These are phyloP conservation scores for Allantophomopsis lycopodina DNA, from an alignment of 2,329 filamentous ascomycete genomes.

Conservation along the genomic window DNA sequence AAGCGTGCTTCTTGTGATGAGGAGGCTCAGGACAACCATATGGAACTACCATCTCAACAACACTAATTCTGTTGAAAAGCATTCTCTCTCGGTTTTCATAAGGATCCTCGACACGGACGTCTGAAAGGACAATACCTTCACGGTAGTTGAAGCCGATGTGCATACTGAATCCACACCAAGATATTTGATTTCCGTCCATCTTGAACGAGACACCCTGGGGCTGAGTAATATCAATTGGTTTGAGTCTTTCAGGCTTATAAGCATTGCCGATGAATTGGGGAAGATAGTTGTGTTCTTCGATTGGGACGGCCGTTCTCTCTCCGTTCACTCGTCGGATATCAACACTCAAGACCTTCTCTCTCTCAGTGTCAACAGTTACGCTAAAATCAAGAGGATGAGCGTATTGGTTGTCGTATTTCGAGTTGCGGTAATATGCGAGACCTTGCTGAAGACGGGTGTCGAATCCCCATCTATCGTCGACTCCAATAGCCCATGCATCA, in stretches of 20 bases:
- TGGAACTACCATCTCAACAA: slow-evolving; percentile 46
- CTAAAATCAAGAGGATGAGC: slow-evolving; percentile 28
- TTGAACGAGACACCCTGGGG: slow-evolving; percentile 45
- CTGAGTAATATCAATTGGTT: slow-evolving; percentile 44
- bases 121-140: slow-evolving; percentile 41
- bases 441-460: slow-evolving; percentile 20
- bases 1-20: slow-evolving; percentile 50
- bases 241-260: slow-evolving; percentile 26
- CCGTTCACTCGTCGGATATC: slow-evolving; percentile 25
- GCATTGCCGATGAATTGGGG: slow-evolving; percentile 22
- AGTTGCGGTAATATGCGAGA: slow-evolving; percentile 18
- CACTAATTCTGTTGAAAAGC: slow-evolving; percentile 37
- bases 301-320: slow-evolving; percentile 20
- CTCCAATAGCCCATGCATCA: slow-evolving; percentile 22
- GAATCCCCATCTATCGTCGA: slow-evolving; percentile 21
- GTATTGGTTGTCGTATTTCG: slow-evolving; percentile 27
- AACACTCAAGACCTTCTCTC: slow-evolving; percentile 28
- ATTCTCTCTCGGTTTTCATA: slow-evolving; percentile 37
- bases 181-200: slow-evolving; percentile 27
- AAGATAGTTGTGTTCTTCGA: slow-evolving; percentile 24
- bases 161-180: slow-evolving; percentile 43
- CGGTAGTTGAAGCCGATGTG: slow-evolving; percentile 32
- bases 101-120: slow-evolving; percentile 40
- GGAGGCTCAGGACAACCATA: slow-evolving; percentile 46
- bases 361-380: slow-evolving; percentile 28